Evolutionary conservation across 176 grass and related monocot species (phyloP), one percentile per base, ranked within the genome.

Genomic region (Eremochloa ophiuroides): DNA sequence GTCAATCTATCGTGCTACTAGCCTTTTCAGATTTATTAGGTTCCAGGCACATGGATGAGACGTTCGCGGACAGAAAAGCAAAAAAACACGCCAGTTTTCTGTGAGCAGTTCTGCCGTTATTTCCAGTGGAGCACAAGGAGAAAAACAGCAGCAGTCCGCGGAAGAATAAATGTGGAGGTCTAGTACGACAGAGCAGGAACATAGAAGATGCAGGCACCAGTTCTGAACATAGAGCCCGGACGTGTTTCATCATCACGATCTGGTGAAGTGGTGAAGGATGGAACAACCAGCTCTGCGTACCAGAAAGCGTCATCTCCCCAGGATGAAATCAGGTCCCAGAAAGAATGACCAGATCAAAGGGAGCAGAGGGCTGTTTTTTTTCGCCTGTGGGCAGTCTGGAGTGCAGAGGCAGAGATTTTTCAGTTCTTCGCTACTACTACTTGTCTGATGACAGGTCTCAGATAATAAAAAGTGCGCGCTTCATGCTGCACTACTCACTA

Each of bases 11-110:
- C 53, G 25, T 23, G 53, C n/a, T 56, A 56, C 39, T 78, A 82
- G 67, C 66, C 82, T 79, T 91, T 88, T 78, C 68, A 73, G 79
- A 88, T 58, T 38, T 43, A 31, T 29, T 56, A 38, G 62, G 78
- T 70, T 85, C 59, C 85, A 74, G 48, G 18, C 67, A 77, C 20
- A 68, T 41, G 51, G 83, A 37, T 37, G 64, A 89, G 76, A 75
- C 31, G 76, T 80, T 66, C n/a, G 25, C 40, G 35, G 42, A 4
- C 71, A 85, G 72, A 77, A 89, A 88, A 70, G 65, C 77, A 62
- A 84, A 40, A 78, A 33, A 68, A 38, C 9, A 30, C 40, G 22
- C 23, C 38, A 27, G 67, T n/a, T 78, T 73, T 83, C 16, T 42
- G 63, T 58, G 6, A 18, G 66, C 74, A 77, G 72, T 46, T 82